Percentiles rank a stretch among this genome's conserved stretches.
phyloP scores from a whole-genome alignment of 2,329 filamentous ascomycete species.

The Orbilia ellipsospora region DNA sequence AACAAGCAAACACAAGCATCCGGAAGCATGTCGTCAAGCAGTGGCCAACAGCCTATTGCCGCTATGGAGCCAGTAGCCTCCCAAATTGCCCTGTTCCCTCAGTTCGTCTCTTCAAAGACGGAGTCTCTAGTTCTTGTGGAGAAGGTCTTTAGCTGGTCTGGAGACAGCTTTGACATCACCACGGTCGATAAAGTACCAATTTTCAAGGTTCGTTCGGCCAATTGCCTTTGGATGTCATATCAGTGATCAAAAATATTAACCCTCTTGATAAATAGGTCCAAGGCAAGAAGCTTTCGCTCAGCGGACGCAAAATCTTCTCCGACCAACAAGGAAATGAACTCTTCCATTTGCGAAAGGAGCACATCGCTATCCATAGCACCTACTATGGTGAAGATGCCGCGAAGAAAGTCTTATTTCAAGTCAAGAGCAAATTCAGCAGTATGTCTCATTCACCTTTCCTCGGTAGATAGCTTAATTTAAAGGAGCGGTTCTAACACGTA shows the following conservation, averaged over 20 bases:
- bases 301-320: slow-evolving; percentile 69
- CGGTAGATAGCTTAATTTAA: background rate
- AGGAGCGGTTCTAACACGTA: background rate
- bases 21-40: slow-evolving; percentile 11
- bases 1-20: slow-evolving; percentile 14
- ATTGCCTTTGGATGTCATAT: no score
- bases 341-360: slow-evolving; percentile 71
- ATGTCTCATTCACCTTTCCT: slow-evolving; percentile 59
- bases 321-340: slow-evolving; percentile 69
- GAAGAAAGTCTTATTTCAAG: slow-evolving; percentile 67
- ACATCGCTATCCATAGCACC: slow-evolving; percentile 66
- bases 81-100: slow-evolving; percentile 44
- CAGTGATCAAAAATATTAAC: no score
- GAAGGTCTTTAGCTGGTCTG: slow-evolving; percentile 71
- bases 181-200: slow-evolving; percentile 68
- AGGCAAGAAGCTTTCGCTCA: slow-evolving; percentile 68
- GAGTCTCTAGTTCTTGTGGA: slow-evolving; percentile 70
- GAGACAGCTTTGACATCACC: slow-evolving; percentile 74
- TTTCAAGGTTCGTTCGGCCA: slow-evolving; percentile 62
- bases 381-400: slow-evolving; percentile 66
- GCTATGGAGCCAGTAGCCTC: slow-evolving; percentile 22
- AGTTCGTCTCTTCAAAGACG: slow-evolving; percentile 55
- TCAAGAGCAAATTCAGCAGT: slow-evolving; percentile 69
- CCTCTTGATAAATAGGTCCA: slow-evolving; percentile 62
- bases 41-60: slow-evolving; percentile 4